phyloP scores from a whole-genome alignment of 75 land plant species.

The Picea glauca region DNA sequence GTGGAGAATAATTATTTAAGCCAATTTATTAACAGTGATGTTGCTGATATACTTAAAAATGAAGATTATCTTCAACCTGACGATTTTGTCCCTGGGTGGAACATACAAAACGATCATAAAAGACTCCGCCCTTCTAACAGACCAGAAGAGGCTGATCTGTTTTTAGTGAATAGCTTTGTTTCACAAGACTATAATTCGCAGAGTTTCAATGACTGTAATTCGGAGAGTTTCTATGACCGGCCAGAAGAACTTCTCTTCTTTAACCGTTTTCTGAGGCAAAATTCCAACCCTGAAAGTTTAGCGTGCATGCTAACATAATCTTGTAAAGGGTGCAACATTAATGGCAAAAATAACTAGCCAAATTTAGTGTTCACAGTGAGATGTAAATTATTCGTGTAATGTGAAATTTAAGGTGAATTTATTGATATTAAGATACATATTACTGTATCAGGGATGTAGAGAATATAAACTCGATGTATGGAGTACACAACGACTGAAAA shows the following conservation, averaged over 20 bases:
- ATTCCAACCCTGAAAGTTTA: not conserved
- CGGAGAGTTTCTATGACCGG: not conserved
- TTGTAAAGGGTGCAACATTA: too few relatives aligned
- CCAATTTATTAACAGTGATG: not conserved
- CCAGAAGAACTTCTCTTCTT: not conserved
- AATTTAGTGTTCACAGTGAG: too few relatives aligned
- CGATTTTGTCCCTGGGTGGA: not conserved
- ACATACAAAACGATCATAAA: not conserved
- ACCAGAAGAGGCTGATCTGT: not conserved
- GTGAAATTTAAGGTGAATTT: too few relatives aligned
- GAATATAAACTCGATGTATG: too few relatives aligned
- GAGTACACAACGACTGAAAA: too few relatives aligned
- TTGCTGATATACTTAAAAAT: not conserved
- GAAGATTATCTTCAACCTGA: constrained; percentile 2
- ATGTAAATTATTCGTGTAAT: too few relatives aligned
- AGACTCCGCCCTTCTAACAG: not conserved
- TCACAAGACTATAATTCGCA: not conserved
- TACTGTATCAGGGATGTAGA: too few relatives aligned
- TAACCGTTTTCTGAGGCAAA: not conserved
- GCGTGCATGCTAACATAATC: not conserved
- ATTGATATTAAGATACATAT: too few relatives aligned
- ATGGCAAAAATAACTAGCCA: too few relatives aligned
- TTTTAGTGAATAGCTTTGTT: not conserved
- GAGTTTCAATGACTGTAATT: not conserved
- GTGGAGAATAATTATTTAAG: too few relatives aligned